Evolutionary conservation across 495 filamentous ascomycete species (phyloP), one percentile per base, ranked within the genome.

Genomic region (Hypomontagnella submonticulosa): DNA sequence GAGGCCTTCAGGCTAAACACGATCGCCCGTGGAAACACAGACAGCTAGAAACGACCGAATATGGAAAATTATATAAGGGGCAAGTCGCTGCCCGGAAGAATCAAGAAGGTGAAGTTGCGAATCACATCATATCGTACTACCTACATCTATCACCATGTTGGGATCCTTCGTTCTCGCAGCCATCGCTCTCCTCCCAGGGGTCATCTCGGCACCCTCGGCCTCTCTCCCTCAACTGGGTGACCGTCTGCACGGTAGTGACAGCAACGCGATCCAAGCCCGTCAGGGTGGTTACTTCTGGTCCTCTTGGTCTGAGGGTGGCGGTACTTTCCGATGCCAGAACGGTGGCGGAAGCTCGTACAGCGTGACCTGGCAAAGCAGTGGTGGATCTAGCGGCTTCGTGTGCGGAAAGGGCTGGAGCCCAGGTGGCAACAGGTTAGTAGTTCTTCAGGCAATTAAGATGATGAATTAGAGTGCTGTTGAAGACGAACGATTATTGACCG

Each of bases 331-430:
- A 40, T 88, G 86, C 72, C 81, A 76, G 53, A 87, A 87, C 52
- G 81, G 80, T 27, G 68, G 68, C 19, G 77, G 69, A 1, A 81
- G 85, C 9, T 60, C 76, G 33, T 88, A 85, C 72, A 80, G 71
- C 38, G 79, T 85, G 13, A 77, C 46, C 7, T 88, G 87, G 87
- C 71, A 70, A 42, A 80, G 81, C 67, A 76, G 70, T 41, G 76
- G 76, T 18, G 83, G 82, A 10, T 43, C 65, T 13, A 68, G 65
- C 30, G 84, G 87, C 61, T 88, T 88, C 53, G 86, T 88, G 15
- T 84, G 80, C 36, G 88, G 87, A 36, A 87, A 84, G 71, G 85
- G 84, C 8, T 88, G 85, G 85, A 77, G 75, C 53, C 79, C 81
- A 23, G 83, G 84, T n/a, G 78, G 76, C 12, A 72, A 76, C 49